Conservation (phyloP, 2,329 filamentous ascomycete genomes). For the Elsinoe ampelina region DNA sequence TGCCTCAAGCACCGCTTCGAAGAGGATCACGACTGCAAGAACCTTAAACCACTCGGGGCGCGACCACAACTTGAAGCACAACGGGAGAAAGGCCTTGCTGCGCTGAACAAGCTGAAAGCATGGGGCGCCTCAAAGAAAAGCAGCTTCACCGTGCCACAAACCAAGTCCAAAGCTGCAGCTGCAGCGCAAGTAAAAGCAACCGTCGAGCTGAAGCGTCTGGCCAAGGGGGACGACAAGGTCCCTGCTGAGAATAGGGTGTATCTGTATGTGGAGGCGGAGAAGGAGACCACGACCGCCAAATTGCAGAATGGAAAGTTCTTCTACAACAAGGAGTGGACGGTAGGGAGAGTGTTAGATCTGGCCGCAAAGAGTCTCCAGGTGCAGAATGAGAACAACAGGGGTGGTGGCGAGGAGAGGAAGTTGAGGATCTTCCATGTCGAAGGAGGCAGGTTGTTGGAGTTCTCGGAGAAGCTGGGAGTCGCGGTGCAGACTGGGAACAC, state of each 20-base stretch:
- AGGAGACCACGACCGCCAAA: constrained; percentile 74
- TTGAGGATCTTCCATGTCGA: constrained; percentile 89
- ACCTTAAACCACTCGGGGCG: constrained; percentile 54
- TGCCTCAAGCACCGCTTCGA: constrained; percentile 67
- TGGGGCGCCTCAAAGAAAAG: constrained; percentile 64
- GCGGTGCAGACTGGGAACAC: constrained; percentile 75
- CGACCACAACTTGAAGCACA: constrained; percentile 36
- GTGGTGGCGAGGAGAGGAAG: constrained; percentile 64
- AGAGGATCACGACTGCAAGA: constrained; percentile 78
- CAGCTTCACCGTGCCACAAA: constrained; percentile 38
- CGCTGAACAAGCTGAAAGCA: constrained; percentile 65
- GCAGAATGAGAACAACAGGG: constrained; percentile 74
- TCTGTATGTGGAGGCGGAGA: constrained; percentile 80
- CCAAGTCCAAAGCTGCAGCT: constrained; percentile 43
- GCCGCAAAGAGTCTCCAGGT: constrained; percentile 70
- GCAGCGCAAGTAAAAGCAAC: constrained; percentile 59
- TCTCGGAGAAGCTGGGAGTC: constrained; percentile 72
- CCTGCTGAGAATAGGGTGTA: constrained; percentile 80
- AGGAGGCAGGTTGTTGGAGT: constrained; percentile 75
- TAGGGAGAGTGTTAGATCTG: constrained; percentile 71
- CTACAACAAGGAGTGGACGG: constrained; percentile 64
- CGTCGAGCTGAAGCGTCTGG: constrained; percentile 71
- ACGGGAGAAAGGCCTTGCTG: constrained; percentile 58
- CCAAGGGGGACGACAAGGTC: constrained; percentile 82
- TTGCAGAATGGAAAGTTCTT: constrained; percentile 54